phyloP scores from a whole-genome alignment of 495 filamentous ascomycete genomes.

The Daldinia caldariorum region DNA sequence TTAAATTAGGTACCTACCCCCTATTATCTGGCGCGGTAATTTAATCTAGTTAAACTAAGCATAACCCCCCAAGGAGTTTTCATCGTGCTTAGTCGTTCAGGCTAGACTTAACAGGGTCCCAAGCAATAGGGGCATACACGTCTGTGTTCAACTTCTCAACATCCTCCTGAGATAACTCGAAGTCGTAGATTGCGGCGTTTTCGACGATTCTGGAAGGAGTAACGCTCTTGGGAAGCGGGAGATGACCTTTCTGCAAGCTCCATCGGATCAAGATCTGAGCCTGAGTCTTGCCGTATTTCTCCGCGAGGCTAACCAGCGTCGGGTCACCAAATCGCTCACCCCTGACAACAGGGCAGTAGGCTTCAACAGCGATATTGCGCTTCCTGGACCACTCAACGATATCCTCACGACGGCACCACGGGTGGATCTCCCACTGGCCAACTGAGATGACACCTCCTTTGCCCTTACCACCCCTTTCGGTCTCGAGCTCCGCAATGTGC shows the following conservation, averaged over 20 bases:
- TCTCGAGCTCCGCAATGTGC: constrained; percentile 74
- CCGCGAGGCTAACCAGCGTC: constrained; percentile 64
- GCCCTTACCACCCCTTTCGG: constrained; percentile 66
- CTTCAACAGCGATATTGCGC: constrained; percentile 76
- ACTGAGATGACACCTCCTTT: constrained; percentile 81
- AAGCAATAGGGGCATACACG: constrained; percentile 72
- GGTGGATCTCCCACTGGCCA: constrained; percentile 90
- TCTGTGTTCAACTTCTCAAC: constrained; percentile 61
- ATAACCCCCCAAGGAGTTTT: no score
- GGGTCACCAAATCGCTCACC: constrained; percentile 73
- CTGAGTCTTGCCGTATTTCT: constrained; percentile 76
- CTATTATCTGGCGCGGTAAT: no score
- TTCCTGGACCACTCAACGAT: constrained; percentile 79
- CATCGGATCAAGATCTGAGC: constrained; percentile 86
- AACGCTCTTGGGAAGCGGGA: constrained; percentile 81
- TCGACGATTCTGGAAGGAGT: constrained; percentile 73
- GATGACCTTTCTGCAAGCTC: constrained; percentile 83
- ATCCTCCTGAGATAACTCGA: constrained; percentile 74
- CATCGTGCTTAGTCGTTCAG: constrained; percentile 48
- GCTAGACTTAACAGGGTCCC: constrained; percentile 72
- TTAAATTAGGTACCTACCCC: no score
- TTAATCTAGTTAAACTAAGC: no score
- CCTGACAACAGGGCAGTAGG: constrained; percentile 81
- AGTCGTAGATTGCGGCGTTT: constrained; percentile 83
- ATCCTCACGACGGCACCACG: constrained; percentile 81